phyloP scores from a whole-genome alignment of 2,329 filamentous ascomycete genomes.

The Fusarium tupiense region DNA sequence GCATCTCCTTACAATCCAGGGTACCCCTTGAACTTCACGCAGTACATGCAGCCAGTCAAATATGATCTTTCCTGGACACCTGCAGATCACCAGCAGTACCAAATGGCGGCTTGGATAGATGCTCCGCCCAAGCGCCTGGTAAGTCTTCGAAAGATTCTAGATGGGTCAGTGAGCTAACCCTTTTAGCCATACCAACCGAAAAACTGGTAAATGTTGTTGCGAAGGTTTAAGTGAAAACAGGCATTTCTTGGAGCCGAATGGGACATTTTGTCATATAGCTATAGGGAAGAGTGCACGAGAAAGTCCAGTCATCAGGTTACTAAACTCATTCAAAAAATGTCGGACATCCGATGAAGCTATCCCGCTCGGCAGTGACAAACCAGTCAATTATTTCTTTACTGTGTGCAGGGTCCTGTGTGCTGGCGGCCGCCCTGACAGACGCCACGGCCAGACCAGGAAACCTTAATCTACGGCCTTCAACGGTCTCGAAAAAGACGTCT shows the following conservation, averaged over 20 bases:
- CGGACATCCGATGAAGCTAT: neutral
- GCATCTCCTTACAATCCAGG: neutral
- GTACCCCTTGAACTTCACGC: neutral
- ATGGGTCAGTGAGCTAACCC: neutral
- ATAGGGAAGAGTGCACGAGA: fast-evolving
- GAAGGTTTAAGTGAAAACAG: too few relatives aligned
- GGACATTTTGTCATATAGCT: too few relatives aligned
- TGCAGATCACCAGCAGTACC: neutral
- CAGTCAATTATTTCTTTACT: neutral
- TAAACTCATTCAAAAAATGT: fast-evolving
- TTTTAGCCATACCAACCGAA: neutral
- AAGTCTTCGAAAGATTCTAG: fast-evolving
- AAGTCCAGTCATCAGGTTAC: fast-evolving
- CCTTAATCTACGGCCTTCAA: neutral
- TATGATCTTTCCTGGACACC: neutral
- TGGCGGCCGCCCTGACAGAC: neutral
- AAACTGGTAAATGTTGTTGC: neutral
- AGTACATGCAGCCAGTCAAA: neutral
- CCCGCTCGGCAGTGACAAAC: neutral
- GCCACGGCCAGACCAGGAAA: fast-evolving
- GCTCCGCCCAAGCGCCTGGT: neutral
- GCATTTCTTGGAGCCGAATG: neutral
- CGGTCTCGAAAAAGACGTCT: neutral
- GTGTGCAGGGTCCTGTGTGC: neutral
- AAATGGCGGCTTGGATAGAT: neutral